Conservation (phyloP, 495 filamentous ascomycete genomes). For the Astrothelium macrocarpum region DNA sequence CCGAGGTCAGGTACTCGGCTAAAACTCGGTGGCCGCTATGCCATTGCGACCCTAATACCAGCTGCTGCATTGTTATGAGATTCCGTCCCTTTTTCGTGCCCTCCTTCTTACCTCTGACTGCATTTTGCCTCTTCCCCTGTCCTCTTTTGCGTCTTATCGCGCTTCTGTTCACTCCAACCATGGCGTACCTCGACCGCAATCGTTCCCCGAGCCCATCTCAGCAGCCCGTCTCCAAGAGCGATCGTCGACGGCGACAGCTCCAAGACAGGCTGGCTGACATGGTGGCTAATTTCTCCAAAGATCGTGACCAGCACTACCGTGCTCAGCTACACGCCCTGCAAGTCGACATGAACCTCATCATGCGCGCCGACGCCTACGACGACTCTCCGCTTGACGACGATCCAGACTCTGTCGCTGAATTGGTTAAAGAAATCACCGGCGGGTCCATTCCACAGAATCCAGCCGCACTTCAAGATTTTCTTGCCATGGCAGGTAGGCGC, state of each 20-base stretch:
- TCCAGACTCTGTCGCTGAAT: constrained; percentile 52
- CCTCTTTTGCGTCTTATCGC: background rate
- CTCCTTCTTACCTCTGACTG: background rate
- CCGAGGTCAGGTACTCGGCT: background rate
- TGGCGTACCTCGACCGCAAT: background rate
- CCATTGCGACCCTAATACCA: too few relatives aligned
- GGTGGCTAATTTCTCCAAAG: constrained; percentile 62
- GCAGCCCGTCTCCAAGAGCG: constrained; percentile 65
- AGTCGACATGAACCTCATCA: constrained; percentile 78
- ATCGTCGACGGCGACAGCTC: constrained; percentile 74
- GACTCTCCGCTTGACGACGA: constrained; percentile 62
- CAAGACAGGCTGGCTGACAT: constrained; percentile 65
- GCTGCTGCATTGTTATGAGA: too few relatives aligned
- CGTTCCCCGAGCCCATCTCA: constrained; percentile 13
- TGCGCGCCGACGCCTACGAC: constrained; percentile 68
- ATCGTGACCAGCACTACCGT: constrained; percentile 75
- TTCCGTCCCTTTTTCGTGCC: too few relatives aligned
- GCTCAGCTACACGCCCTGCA: constrained; percentile 82
- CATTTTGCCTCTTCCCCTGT: background rate
- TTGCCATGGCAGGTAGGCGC: constrained; percentile 58
- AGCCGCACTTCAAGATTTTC: constrained; percentile 28
- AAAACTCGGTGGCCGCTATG: too few relatives aligned
- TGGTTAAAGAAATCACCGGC: constrained; percentile 40
- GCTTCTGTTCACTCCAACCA: background rate
- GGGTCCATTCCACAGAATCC: constrained; percentile 17